A percentile compares a stretch with the other conserved stretches of the same genome.
phyloP scores from a whole-genome alignment of 371 early-diverging fungal genomes.

The Mucor racemosus region DNA sequence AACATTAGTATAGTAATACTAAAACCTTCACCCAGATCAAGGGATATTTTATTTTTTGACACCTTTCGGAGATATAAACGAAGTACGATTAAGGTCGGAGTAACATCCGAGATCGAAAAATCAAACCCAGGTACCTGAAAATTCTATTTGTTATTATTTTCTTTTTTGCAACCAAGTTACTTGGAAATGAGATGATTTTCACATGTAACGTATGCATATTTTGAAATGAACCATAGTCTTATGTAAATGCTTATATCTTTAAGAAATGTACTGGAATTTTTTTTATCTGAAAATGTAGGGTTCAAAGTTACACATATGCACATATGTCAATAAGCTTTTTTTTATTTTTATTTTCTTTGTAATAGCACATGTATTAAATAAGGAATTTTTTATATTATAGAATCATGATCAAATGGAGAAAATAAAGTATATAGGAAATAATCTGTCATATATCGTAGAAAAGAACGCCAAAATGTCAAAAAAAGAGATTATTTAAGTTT shows the following conservation, averaged over 20 bases:
- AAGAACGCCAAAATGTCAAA: too few relatives aligned
- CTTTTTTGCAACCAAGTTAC: neutral
- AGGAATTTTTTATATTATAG: neutral
- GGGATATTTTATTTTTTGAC: neutral
- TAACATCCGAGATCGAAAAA: neutral
- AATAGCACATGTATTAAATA: conserved; percentile 11
- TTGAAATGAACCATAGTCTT: too few relatives aligned
- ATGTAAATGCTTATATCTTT: too few relatives aligned
- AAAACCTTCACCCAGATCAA: neutral
- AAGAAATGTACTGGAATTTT: neutral
- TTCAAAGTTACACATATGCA: conserved; percentile 14
- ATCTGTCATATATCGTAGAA: too few relatives aligned
- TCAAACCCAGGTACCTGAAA: conserved; percentile 31
- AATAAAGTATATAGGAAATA: too few relatives aligned
- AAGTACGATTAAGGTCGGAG: neutral
- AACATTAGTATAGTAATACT: neutral
- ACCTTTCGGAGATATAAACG: neutral
- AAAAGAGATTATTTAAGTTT: too few relatives aligned
- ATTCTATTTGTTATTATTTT: conserved; percentile 8
- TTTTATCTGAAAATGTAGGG: neutral
- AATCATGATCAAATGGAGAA: neutral
- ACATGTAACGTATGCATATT: too few relatives aligned
- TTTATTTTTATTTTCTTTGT: neutral
- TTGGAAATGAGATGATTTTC: too few relatives aligned
- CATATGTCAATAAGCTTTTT: neutral